Base-by-base conservation (phyloP, 2,329 filamentous ascomycete species). In the Verticillium albo-atrum region DNA sequence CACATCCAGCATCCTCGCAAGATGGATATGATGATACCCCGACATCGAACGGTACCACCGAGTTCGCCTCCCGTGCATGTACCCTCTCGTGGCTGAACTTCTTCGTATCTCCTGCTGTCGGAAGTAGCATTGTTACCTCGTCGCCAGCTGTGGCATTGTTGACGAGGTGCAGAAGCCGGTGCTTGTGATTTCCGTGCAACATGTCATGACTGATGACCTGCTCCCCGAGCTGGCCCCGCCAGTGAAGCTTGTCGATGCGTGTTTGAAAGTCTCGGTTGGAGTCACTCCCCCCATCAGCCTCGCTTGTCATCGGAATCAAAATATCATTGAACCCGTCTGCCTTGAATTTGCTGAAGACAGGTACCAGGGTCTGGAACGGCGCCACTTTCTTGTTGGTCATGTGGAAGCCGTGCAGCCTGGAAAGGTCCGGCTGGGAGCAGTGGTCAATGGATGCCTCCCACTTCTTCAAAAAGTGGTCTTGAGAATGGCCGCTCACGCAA, bases 381-480 rank as follows among this genome's bases (percentile, higher is more conserved):
- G 84, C 83, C 63, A 85, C 79, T 1, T 82, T 79, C 7, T 88
- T 83, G 0, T 88, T 83, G 0, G 83, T 85, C 47, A 90, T 79
- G 69, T 90, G 86, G 67, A 94, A 86, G 50, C 90, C 89, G 66
- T 94, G 90, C 1, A 94, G 78, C 62, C 87, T 81, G 28, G 85
- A 83, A 32, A 94, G 77, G 63, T 95, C 91, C 1, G 91, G 89
- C 68, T 95, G 91, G 61, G 89, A 83, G 69, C 91, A 96, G 28
- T 89, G 80, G 54, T 91, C 83, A 6, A 86, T 81, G 5, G 88
- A 84, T 9, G 80, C 70, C 1, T 80, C 77, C 86, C 89, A 93
- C 65, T 90, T 80, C 4, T 79, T 76, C 6, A 92, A 74, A 66
- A 91, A 89, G 25, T 86, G 85, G 2, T 84, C 87, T 20, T 84